Base-by-base conservation (phyloP, 768 basidiomycete species). In the Russula sp. region DNA sequence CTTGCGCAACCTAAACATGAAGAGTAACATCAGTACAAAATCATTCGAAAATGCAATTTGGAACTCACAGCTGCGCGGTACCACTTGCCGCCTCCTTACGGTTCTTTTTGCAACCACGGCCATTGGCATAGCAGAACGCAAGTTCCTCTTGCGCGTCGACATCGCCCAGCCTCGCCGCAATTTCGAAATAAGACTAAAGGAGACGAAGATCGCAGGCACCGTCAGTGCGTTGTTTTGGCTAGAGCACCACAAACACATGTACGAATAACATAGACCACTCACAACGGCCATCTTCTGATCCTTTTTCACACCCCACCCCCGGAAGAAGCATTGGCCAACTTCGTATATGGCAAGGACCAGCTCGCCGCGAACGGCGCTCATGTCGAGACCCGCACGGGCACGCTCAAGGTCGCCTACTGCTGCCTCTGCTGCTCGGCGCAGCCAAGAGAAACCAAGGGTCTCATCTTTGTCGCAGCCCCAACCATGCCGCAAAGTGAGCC, bases 271-370 rank as follows among this genome's bases (percentile, higher is more conserved):
- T 11, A 8, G 20, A 36, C 2, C 14, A 82, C 88, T 61, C 73
- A 90, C 89, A 28, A 92, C 86, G 7, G 84, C 91, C 90, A 94
- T 92, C 80, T 89, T 91, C 77, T 90, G 87, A 74, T 95, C 91
- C 73, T 92, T 91, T 32, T 76, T 72, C 14, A 92, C 86, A 9
- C 94, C 94, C 92, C 93, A 95, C 1, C 93, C 94, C 57, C 92
- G 90, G 72, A 90, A 90, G 75, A 94, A 96, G 72, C 91, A 93
- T 74, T 92, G 90, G 1, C 91, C 94, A 5, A 95, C 91, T 75
- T 95, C 94, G 71, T 94, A 92, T 52, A 95, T 89, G 0, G 94
- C 92, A 24, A 95, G 79, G 22, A 94, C 87, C 16, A 96, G 82
- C 74, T 95, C 93, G 26, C 80, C 84, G 76, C 79, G 80, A 20